phyloP scores from a whole-genome alignment of 2,329 filamentous ascomycete species.

The Trichoderma sp. region DNA sequence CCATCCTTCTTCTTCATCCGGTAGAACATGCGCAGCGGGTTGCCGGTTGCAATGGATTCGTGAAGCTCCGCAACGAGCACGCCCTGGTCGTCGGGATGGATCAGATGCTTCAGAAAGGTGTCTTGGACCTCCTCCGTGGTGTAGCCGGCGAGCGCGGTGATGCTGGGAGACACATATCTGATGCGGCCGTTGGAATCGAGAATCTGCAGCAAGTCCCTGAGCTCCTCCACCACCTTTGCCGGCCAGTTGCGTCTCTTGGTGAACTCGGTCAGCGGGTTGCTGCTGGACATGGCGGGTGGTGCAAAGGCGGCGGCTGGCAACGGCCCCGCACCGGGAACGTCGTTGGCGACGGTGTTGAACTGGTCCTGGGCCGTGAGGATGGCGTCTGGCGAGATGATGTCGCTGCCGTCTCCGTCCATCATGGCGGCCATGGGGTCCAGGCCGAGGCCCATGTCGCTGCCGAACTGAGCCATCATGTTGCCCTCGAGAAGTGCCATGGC shows the following conservation, averaged over 20 bases:
- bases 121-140: constrained; percentile 67
- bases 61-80: constrained; percentile 87
- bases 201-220: constrained; percentile 85
- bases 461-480: constrained; percentile 13
- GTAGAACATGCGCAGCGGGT: constrained; percentile 79
- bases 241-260: constrained; percentile 73
- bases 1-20: constrained; percentile 74
- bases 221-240: constrained; percentile 82
- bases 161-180: constrained; percentile 80
- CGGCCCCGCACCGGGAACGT: constrained; percentile 43
- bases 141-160: constrained; percentile 73
- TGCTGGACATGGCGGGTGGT: constrained; percentile 33
- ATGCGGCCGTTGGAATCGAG: constrained; percentile 81
- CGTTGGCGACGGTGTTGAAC: constrained; percentile 36
- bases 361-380: constrained; percentile 35
- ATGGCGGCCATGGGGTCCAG: constrained; percentile 33
- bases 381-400: constrained; percentile 24
- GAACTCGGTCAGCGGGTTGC: constrained; percentile 52
- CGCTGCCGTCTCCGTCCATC: constrained; percentile 20
- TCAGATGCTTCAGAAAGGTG: constrained; percentile 73
- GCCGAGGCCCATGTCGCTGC: constrained; percentile 42
- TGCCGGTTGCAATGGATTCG: constrained; percentile 80
- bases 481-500: constrained; percentile 21
- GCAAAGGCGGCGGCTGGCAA: constrained; percentile 40
- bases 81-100: constrained; percentile 81